Evolutionary conservation across 208 protist genomes (phyloP).

Genomic region (Trypanosoma avium): DNA sequence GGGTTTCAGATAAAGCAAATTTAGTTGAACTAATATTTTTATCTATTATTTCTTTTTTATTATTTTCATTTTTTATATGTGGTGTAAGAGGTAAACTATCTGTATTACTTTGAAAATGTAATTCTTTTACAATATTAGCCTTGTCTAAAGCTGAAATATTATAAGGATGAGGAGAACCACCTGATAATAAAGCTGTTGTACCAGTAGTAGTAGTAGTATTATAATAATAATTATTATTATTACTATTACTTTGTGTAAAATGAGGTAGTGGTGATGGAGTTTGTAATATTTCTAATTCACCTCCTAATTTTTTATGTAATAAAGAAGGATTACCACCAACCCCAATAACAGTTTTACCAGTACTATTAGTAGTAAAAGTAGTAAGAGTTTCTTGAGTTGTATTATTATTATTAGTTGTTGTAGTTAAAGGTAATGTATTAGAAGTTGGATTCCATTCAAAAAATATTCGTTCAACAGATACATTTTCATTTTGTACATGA

Average conservation of each 20-base stretch:
- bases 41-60: no score
- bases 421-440: conserved; percentile 29
- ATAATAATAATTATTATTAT: background rate
- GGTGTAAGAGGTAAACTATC: no score
- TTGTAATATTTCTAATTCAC: background rate
- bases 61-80: no score
- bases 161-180: background rate
- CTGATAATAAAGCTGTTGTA: background rate
- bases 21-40: no score
- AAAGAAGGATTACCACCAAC: background rate
- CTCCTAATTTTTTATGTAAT: background rate
- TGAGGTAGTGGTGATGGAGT: background rate
- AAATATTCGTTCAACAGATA: conserved; percentile 10
- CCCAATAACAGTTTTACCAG: background rate
- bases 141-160: no score
- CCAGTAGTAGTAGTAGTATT: background rate
- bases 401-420: conserved; percentile 7
- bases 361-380: background rate
- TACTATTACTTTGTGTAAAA: background rate
- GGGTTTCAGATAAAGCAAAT: no score
- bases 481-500: background rate
- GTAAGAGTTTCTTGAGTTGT: background rate
- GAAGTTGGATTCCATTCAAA: conserved; percentile 79
- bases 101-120: no score
- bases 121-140: no score